A percentile compares a stretch with the other conserved stretches of the same genome.
Evolutionary conservation across 1,284 basidiomycete species (phyloP).

Genomic region (Ustilago trichophora): DNA sequence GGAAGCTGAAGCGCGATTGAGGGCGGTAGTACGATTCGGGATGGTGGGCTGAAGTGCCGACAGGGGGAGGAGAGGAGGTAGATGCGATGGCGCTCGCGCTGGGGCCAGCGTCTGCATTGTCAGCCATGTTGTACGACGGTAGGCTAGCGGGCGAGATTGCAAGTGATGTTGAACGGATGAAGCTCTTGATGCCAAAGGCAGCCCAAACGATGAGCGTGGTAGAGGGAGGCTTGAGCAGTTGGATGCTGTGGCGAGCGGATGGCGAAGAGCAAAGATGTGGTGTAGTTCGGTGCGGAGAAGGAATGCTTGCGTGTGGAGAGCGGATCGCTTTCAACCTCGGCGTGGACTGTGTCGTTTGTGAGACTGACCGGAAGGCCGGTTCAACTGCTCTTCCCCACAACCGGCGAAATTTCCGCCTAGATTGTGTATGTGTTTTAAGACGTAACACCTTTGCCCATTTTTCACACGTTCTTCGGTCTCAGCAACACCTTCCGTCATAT

Average conservation of each 20-base stretch:
- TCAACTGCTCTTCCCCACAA: constrained; percentile 3
- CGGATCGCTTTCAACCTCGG: constrained; percentile 7
- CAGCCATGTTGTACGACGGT: constrained; percentile 14
- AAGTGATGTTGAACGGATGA: too few relatives aligned
- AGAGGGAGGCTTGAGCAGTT: too few relatives aligned
- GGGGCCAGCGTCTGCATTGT: constrained; percentile 5
- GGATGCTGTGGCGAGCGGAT: too few relatives aligned
- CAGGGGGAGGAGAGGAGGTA: not conserved
- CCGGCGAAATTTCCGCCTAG: constrained; percentile 5
- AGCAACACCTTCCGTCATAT: too few relatives aligned
- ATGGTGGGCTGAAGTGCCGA: not conserved
- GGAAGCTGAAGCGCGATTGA: constrained; percentile 31
- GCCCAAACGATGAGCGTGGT: too few relatives aligned
- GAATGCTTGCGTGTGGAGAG: not conserved
- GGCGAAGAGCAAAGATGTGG: too few relatives aligned
- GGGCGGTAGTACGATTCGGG: constrained; percentile 21
- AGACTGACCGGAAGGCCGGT: constrained; percentile 2
- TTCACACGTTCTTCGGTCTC: too few relatives aligned
- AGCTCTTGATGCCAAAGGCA: too few relatives aligned
- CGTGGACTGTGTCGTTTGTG: too few relatives aligned
- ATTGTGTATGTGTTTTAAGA: too few relatives aligned
- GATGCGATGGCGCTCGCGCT: not conserved
- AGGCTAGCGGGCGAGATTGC: too few relatives aligned
- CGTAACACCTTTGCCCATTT: too few relatives aligned
- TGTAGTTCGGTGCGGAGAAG: constrained; percentile 6